Conservation (phyloP, 495 filamentous ascomycete genomes). For the Paragyromitra xinjiangensis region DNA sequence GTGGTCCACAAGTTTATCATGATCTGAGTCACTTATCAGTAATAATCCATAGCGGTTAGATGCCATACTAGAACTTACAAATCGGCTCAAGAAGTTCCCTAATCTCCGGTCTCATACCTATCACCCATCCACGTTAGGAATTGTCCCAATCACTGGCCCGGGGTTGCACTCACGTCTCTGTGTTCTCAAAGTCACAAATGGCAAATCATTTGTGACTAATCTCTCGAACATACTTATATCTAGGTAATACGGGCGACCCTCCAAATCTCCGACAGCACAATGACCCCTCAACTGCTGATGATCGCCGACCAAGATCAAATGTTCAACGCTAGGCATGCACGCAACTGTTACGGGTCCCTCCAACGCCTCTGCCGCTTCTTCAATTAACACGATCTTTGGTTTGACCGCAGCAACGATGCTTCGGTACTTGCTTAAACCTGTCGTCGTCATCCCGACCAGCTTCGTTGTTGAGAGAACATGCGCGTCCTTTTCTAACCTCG, state of each 20-base stretch:
- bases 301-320: constrained; percentile 79
- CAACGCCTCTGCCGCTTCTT: constrained; percentile 79
- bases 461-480: constrained; percentile 65
- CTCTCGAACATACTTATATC: constrained; percentile 80
- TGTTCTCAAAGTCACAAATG: constrained; percentile 67
- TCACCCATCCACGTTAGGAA: constrained; percentile 18
- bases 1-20: constrained; percentile 76
- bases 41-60: not conserved
- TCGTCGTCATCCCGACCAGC: constrained; percentile 78
- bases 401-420: constrained; percentile 73
- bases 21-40: constrained; percentile 57
- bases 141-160: not conserved
- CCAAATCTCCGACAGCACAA: constrained; percentile 66
- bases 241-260: constrained; percentile 67
- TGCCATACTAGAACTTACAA: constrained; percentile 34
- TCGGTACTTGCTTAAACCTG: constrained; percentile 89
- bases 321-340: constrained; percentile 73
- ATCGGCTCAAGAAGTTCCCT: constrained; percentile 68
- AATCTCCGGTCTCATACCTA: constrained; percentile 75
- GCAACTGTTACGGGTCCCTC: constrained; percentile 72
- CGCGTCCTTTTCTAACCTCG: constrained; percentile 67
- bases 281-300: constrained; percentile 76
- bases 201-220: constrained; percentile 73
- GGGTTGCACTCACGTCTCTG: constrained; percentile 65
- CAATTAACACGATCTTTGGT: constrained; percentile 73